Evolutionary conservation across 2,329 filamentous ascomycete genomes (phyloP).

Genomic region (Sporothrix pallida): DNA sequence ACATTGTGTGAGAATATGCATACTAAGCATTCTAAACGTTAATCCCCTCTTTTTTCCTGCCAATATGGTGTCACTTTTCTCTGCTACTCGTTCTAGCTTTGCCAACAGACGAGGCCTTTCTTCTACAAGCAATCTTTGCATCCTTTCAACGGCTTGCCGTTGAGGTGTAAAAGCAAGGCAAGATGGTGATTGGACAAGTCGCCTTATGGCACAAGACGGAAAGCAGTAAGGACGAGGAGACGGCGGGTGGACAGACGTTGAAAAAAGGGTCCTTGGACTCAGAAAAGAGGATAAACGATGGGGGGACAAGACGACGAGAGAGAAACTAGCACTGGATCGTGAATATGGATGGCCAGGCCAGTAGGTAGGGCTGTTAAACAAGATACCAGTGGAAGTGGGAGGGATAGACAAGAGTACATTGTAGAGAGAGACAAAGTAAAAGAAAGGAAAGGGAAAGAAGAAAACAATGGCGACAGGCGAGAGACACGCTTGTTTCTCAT

Average conservation of each 20-base stretch:
- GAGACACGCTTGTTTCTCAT: background rate
- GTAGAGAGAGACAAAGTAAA: background rate
- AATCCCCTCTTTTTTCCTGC: background rate
- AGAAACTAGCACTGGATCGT: background rate
- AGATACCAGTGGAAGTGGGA: background rate
- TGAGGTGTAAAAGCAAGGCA: background rate
- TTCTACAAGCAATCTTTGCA: background rate
- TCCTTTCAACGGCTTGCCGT: constrained; percentile 21
- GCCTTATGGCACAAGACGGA: background rate
- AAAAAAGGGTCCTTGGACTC: background rate
- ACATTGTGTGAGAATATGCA: background rate
- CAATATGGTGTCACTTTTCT: background rate
- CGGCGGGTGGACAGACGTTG: constrained; percentile 3
- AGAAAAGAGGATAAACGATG: background rate
- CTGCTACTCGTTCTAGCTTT: background rate
- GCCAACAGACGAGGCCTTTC: background rate
- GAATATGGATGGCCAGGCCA: background rate
- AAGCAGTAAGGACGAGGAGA: background rate
- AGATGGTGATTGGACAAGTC: background rate
- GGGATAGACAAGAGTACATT: background rate
- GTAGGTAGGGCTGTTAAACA: constrained; percentile 7
- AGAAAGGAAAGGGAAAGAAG: background rate
- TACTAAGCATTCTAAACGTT: background rate
- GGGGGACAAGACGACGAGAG: background rate
- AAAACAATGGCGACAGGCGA: background rate